Evolutionary conservation across 1,284 basidiomycete genomes (phyloP), one percentile per base, ranked within the genome.

Genomic region (Sparassis latifolia): DNA sequence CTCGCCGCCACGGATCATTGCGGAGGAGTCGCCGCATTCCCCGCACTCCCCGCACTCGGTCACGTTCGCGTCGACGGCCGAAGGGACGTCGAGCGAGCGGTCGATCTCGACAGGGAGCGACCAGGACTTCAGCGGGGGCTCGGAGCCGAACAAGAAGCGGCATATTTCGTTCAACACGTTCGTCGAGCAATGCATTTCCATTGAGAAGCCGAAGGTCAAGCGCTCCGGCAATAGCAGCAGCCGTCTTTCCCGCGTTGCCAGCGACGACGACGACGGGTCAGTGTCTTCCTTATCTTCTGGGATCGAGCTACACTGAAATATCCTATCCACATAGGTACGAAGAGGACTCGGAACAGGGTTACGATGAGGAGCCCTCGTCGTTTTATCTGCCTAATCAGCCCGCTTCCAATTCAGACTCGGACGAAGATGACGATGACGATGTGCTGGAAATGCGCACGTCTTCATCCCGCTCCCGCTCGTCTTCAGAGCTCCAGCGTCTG

Each of bases 91-190:
- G 6, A 67, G 64, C 46, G 65, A 66, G 10, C 59, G 62, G 2
- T 67, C 67, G 7, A 61, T 63, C 39, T 62, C 66, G 5, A 58
- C 63, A 10, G 58, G 62, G 42, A 69, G 57, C 50, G 63, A 62
- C 45, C 69, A 69, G 57, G 70, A 68, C 60, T 76, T 78, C 62
- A 76, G 73, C 52, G 58, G 45, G 32, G 52, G 46, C 5, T 30
- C 42, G 3, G 43, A 37, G 28, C 9, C 27, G 9, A 29, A 40
- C 61, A 81, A 80, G 68, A 84, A 82, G 69, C 78, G 81, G 55
- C 96, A 98, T 67, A 99, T 99, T 71, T 89, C 82, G 61, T 99
- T 99, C 79, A 98, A 98, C 69, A 96, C 94, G 1, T 96, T 95
- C 63, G 96, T 99, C 38, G 92, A 98, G 69, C 97, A 98, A 68